Percentiles rank a stretch among this genome's conserved stretches.
Evolutionary conservation across 768 basidiomycete genomes (phyloP).

Genomic region (Suillus subalutaceus): DNA sequence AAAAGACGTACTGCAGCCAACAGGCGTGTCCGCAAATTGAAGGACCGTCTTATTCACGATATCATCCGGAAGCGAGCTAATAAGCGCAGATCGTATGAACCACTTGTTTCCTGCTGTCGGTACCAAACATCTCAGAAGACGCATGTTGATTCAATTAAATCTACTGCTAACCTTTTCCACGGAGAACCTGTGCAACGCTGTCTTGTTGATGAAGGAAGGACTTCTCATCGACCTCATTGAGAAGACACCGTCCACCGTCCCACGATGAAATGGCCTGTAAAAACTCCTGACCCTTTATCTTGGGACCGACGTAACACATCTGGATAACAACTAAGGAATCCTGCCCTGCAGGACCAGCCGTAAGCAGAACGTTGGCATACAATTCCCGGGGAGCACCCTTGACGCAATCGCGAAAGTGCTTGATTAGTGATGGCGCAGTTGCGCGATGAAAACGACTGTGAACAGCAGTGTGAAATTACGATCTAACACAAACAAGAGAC

Average conservation of each 20-base stretch:
- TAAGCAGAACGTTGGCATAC: conserved; percentile 89
- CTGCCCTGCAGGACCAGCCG: conserved; percentile 83
- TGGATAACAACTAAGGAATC: conserved; percentile 90
- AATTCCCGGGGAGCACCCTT: conserved; percentile 86
- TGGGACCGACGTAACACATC: conserved; percentile 84
- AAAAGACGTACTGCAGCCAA: conserved; percentile 81
- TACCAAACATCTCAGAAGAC: not conserved
- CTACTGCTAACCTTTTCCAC: conserved; percentile 67
- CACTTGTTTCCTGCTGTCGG: conserved; percentile 75
- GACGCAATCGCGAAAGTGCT: conserved; percentile 92
- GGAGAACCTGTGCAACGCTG: conserved; percentile 86
- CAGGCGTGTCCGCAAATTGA: conserved; percentile 80
- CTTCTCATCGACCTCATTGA: conserved; percentile 92
- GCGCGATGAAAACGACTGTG: conserved; percentile 81
- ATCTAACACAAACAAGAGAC: not conserved
- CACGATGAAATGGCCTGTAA: conserved; percentile 86
- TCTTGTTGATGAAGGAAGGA: conserved; percentile 89
- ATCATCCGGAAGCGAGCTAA: conserved; percentile 84
- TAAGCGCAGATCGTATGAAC: conserved; percentile 88
- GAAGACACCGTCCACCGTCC: conserved; percentile 83
- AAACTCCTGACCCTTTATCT: conserved; percentile 73
- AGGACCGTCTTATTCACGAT: conserved; percentile 82
- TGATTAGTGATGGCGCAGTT: conserved; percentile 87
- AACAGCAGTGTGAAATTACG: conserved; percentile 9
- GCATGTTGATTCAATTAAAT: not conserved